These are phyloP conservation scores for Chalaropsis thielavioides DNA, from an alignment of 2,329 filamentous ascomycete species.

Conservation along the genomic window DNA sequence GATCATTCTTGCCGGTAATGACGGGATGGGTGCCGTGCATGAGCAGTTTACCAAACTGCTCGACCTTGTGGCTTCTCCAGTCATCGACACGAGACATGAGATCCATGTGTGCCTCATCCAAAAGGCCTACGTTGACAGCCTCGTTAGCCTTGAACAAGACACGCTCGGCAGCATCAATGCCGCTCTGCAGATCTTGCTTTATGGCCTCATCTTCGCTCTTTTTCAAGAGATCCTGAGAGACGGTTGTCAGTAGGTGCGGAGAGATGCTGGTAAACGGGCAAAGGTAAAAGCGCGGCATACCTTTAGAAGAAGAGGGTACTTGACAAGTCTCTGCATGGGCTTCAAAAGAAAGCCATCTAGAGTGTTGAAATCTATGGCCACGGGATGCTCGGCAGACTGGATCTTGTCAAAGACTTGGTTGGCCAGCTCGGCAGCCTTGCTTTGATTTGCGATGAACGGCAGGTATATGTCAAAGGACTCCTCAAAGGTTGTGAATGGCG, in stretches of 20 bases:
- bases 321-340: constrained; percentile 87
- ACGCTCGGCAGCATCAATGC: constrained; percentile 68
- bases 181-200: constrained; percentile 56
- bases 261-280: not conserved
- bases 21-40: constrained; percentile 85
- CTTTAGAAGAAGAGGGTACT: constrained; percentile 82
- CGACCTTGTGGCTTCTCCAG: constrained; percentile 86
- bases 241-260: constrained; percentile 21
- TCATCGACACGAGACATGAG: constrained; percentile 76
- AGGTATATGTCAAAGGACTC: constrained; percentile 87
- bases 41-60: constrained; percentile 80
- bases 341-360: constrained; percentile 88
- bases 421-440: constrained; percentile 74
- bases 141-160: constrained; percentile 78
- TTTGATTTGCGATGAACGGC: constrained; percentile 93
- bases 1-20: constrained; percentile 74
- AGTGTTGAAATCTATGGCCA: constrained; percentile 75
- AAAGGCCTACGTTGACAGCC: constrained; percentile 75
- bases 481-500: constrained; percentile 72
- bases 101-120: constrained; percentile 71
- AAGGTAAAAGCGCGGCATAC: constrained; percentile 31
- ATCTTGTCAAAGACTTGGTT: constrained; percentile 81
- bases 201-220: constrained; percentile 62
- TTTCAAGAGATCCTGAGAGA: constrained; percentile 60
- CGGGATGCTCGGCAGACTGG: constrained; percentile 55